Evolutionary conservation across 257 asterid species (phyloP), one percentile per base, ranked within the genome.

Genomic region (Vinca minor): DNA sequence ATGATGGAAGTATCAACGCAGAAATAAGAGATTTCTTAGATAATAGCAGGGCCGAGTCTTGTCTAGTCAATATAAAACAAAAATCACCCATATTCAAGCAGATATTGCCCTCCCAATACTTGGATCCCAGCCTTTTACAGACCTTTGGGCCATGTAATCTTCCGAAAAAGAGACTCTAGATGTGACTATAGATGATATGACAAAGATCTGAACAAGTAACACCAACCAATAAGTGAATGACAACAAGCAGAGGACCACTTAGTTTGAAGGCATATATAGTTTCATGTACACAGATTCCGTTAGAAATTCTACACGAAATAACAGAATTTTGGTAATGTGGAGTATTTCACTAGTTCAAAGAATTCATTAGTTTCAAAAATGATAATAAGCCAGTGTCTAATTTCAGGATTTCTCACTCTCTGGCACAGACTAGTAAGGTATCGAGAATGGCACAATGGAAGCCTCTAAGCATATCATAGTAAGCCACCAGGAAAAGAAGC

Each of bases 401-500:
- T 62, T 7, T 29, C 35, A 28, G 55, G 29, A 17, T 28, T 31
- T 44, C 55, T 7, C n/a, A 41, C 53, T 41, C 6, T 58, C 36
- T 0, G 35, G 15, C 20, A 31, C 38, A 20, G 31, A 9, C 28
- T 11, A 5, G 31, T 29, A 35, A 13, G 18, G 32, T 10, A 36
- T 6, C n/a, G 46, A 44, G 25, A 59, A 59, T 39, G 15, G 29
- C 47, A 4, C 32, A 9, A 39, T 10, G 39, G 21, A 26, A 31
- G 2, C 50, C 13, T 25, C 50, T 38, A 21, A 25, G 35, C 36
- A 60, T 39, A n/a, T n/a, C 35, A 39, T 41, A 50, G 32, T 34
- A 17, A 41, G 48, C 49, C 11, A 62, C 36, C 47, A 69, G 41
- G 58, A 46, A 36, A 14, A 52, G 68, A 62, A 68, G 61, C 35